Conservation (phyloP, 2,329 filamentous ascomycete genomes). For the Aspergillus nomiae region DNA sequence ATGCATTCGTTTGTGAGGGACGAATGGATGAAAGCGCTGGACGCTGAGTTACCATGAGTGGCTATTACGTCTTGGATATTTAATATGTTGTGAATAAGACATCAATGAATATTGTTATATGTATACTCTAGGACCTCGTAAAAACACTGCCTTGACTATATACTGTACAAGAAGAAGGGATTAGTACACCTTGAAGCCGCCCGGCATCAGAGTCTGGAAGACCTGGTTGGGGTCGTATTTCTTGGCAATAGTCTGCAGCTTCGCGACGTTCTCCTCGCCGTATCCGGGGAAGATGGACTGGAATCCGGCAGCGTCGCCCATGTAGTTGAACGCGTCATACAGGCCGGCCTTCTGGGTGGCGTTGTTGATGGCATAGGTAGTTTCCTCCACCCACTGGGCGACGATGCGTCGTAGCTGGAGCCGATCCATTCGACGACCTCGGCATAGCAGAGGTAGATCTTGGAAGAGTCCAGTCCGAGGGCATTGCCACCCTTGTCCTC, state of each 20-base stretch:
- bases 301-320: constrained; percentile 38
- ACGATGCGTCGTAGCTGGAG: constrained; percentile 30
- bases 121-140: background rate
- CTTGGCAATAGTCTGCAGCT: constrained; percentile 31
- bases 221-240: constrained; percentile 37
- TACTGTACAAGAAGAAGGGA: background rate
- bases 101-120: background rate
- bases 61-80: background rate
- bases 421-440: constrained; percentile 41
- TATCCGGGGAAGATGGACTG: constrained; percentile 40
- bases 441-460: constrained; percentile 44
- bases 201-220: constrained; percentile 24
- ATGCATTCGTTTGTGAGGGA: background rate
- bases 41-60: background rate
- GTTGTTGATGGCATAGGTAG: constrained; percentile 33
- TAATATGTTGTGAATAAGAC: background rate
- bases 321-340: constrained; percentile 37
- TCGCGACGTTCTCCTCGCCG: constrained; percentile 34
- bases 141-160: background rate
- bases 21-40: background rate
- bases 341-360: constrained; percentile 27
- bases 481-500: constrained; percentile 28
- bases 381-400: constrained; percentile 34
- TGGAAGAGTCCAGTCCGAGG: constrained; percentile 30
- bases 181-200: constrained; percentile 42